These are phyloP conservation scores for Jatropha multifida DNA, from an alignment of 441 rosid species.

Conservation along the genomic window DNA sequence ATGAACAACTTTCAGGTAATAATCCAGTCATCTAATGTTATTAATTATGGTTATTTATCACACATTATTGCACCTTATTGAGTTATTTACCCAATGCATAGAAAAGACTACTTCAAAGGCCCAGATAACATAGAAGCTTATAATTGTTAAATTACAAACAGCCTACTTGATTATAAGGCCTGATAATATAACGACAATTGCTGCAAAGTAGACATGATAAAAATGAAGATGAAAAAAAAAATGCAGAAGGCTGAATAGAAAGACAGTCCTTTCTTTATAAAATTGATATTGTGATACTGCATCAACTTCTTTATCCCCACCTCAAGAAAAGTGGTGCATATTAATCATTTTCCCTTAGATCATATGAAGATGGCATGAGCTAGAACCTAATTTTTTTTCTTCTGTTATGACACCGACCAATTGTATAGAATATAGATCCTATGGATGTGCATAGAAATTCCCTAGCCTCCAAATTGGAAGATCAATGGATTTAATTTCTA, in stretches of 20 bases:
- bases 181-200: background rate
- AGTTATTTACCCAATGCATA: background rate
- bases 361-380: no score
- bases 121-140: background rate
- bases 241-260: background rate
- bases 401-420: background rate
- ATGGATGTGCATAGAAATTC: background rate
- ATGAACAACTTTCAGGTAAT: background rate
- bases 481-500: background rate
- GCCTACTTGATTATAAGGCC: background rate
- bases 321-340: no score
- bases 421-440: background rate
- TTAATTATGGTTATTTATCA: slow-evolving; percentile 1
- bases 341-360: no score
- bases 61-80: background rate
- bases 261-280: no score
- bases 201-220: background rate
- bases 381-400: no score
- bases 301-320: no score
- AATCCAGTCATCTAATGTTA: background rate
- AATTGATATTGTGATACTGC: no score
- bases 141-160: background rate
- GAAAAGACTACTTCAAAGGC: background rate
- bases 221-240: background rate
- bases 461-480: slow-evolving; percentile 1